Evolutionary conservation across 805 yeast species (phyloP).

Genomic region (Sungouiella thailandica): DNA sequence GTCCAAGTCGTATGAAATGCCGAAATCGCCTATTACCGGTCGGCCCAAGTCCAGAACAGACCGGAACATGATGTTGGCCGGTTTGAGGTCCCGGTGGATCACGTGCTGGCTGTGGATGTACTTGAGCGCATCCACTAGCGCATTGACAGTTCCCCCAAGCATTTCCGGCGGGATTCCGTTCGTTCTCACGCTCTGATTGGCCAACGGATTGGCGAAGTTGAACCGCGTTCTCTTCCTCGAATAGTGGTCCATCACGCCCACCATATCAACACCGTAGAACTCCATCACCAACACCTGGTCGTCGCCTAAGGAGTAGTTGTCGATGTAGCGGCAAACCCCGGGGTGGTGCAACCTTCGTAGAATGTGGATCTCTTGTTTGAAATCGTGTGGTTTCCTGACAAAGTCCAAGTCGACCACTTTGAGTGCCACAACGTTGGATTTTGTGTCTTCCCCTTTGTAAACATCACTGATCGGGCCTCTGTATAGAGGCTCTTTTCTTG

Average conservation of each 20-base stretch:
- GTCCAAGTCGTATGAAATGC: slow-evolving; percentile 37
- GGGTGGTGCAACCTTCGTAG: slow-evolving; percentile 16
- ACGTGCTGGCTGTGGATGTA: slow-evolving; percentile 29
- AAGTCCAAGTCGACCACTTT: slow-evolving; percentile 37
- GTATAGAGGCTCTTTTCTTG: slow-evolving; percentile 20
- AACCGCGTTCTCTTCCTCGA: slow-evolving; percentile 19
- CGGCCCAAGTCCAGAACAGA: slow-evolving; percentile 14
- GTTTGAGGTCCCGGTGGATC: slow-evolving; percentile 41
- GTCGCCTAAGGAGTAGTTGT: slow-evolving; percentile 21
- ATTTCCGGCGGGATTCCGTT: slow-evolving; percentile 12
- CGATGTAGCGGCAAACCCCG: slow-evolving; percentile 14
- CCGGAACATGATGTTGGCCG: slow-evolving; percentile 29
- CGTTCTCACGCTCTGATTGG: slow-evolving; percentile 6
- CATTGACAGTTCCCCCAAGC: slow-evolving; percentile 11
- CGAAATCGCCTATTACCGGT: slow-evolving; percentile 58
- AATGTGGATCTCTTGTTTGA: slow-evolving; percentile 26
- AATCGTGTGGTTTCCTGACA: slow-evolving; percentile 31
- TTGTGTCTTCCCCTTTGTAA: slow-evolving; percentile 19
- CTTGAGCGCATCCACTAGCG: slow-evolving; percentile 20
- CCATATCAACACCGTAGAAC: slow-evolving; percentile 23
- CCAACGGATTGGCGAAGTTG: slow-evolving; percentile 20
- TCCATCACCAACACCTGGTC: slow-evolving; percentile 33
- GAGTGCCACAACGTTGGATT: slow-evolving; percentile 19
- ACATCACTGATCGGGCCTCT: slow-evolving; percentile 33
- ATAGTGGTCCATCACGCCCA: slow-evolving; percentile 18